Evolutionary conservation across 169 alveolate species (phyloP), one percentile per base, ranked within the genome.

Genomic region (Plasmodium sp.): DNA sequence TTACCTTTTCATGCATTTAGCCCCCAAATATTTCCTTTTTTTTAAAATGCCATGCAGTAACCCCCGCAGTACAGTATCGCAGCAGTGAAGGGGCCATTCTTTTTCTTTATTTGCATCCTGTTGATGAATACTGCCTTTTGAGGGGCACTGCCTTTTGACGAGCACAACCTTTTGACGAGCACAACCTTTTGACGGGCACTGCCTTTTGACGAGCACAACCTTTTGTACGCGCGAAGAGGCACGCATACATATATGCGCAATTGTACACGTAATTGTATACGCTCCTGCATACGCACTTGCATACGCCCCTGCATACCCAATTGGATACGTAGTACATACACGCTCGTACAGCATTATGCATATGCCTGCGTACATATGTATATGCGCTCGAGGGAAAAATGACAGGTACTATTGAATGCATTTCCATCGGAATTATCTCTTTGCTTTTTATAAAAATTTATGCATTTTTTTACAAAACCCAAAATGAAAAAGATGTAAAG

Each of bases 371-470:
- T 41, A 79, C 84, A 79, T 81, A 81, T 43, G 67, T 43, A 81
- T 48, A 81, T 41, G 31, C 58, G 62, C 62, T 51, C 62, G 62
- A 51, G 3, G 86, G 41, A 45, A 80, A 36, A 80, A 90, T 80
- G 90, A 43, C 79, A 41, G 83, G 84, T 22, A 58, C 91, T 12
- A 18, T 90, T 90, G 94, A 79, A 80, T 90, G 74, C 74, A 79
- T 90, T 48, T 90, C 74, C 10, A 45, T 80, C 18, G 94, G 83
- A 16, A 7, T 90, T 22, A 34, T 90, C 72, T 90, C 94, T 6
- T 22, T 67, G 83, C 74, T 90, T 16, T 90, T 79, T 31, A 80
- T 90, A 80, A 90, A 90, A 80, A 90, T 90, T 43, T 90, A 45
- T 34, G 33, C 54, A 27, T 10, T 34, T 2, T 80, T 90, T 90